Percentiles rank a stretch among this genome's conserved stretches.
Evolutionary conservation across 371 early-diverging fungal genomes (phyloP).

Genomic region (Rozella allomycis): DNA sequence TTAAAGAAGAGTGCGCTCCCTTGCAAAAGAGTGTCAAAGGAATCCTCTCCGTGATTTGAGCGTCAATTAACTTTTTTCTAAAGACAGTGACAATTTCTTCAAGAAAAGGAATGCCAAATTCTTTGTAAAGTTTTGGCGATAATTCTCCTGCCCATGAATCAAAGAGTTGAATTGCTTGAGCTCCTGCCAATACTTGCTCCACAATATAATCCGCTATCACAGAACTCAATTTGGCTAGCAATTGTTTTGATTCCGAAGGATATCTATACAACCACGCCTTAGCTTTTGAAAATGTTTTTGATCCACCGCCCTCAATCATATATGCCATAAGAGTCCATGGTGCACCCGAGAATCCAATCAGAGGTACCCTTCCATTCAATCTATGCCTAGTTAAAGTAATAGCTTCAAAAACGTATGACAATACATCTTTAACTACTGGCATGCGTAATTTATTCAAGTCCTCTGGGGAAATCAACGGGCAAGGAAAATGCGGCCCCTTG

Average conservation of each 20-base stretch:
- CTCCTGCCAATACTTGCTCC: constrained; percentile 89
- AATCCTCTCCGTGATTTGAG: constrained; percentile 23
- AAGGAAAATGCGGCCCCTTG: constrained; percentile 76
- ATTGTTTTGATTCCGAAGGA: constrained; percentile 48
- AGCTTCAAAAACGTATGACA: constrained; percentile 84
- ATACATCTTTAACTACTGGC: constrained; percentile 38
- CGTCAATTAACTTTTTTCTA: constrained; percentile 29
- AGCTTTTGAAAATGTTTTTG: constrained; percentile 65
- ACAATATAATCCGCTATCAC: constrained; percentile 62
- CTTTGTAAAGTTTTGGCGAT: constrained; percentile 49
- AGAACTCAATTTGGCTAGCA: constrained; percentile 59
- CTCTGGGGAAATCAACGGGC: constrained; percentile 44
- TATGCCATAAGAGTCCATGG: constrained; percentile 97
- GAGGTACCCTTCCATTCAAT: constrained; percentile 65
- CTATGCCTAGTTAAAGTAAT: constrained; percentile 70
- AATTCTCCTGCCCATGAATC: constrained; percentile 91
- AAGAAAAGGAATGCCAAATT: constrained; percentile 70
- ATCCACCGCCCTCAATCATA: constrained; percentile 94
- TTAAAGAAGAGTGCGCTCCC: constrained; percentile 60
- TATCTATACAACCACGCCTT: constrained; percentile 71
- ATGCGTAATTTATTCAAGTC: constrained; percentile 40
- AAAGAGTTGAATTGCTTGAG: constrained; percentile 84
- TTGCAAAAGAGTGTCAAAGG: constrained; percentile 81
- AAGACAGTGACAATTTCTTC: constrained; percentile 40
- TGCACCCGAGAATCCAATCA: constrained; percentile 86